Evolutionary conservation across 1,139 yeast genomes (phyloP).

Genomic region (Pneumocystis carinii): DNA sequence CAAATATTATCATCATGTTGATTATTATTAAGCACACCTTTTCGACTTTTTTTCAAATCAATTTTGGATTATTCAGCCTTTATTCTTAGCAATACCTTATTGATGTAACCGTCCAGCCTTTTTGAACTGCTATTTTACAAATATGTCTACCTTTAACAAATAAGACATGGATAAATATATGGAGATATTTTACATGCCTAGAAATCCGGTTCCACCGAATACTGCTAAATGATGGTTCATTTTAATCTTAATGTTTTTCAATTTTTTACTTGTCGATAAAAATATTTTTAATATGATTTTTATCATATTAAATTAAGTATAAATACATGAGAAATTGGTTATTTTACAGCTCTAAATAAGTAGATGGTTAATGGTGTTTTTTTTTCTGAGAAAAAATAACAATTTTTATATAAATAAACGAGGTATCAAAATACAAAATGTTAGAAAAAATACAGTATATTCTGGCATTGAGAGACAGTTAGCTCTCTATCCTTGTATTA

Average conservation of each 20-base stretch:
- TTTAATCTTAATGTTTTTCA: neutral
- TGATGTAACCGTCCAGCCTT: constrained; percentile 14
- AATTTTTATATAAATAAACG: neutral
- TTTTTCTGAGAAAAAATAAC: neutral
- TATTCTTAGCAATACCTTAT: constrained; percentile 6
- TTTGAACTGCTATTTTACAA: constrained; percentile 13
- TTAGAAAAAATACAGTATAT: neutral
- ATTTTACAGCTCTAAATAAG: no score
- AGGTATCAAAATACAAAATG: neutral
- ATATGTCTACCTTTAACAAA: constrained; percentile 9
- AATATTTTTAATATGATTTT: neutral
- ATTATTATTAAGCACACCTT: neutral
- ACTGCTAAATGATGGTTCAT: constrained; percentile 8
- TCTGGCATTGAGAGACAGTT: neutral
- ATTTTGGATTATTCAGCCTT: neutral
- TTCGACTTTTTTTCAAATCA: neutral
- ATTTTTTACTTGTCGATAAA: neutral
- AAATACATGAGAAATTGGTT: no score
- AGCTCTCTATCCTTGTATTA: neutral
- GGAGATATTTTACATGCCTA: constrained; percentile 6
- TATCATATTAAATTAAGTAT: no score
- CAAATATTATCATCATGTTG: neutral
- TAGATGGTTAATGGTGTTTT: neutral
- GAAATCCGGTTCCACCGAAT: constrained; percentile 13
- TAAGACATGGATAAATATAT: neutral